Percentiles rank a stretch among this genome's conserved stretches.
phyloP scores from a whole-genome alignment of 208 protist genomes.

The Wallacemonas sp. region DNA sequence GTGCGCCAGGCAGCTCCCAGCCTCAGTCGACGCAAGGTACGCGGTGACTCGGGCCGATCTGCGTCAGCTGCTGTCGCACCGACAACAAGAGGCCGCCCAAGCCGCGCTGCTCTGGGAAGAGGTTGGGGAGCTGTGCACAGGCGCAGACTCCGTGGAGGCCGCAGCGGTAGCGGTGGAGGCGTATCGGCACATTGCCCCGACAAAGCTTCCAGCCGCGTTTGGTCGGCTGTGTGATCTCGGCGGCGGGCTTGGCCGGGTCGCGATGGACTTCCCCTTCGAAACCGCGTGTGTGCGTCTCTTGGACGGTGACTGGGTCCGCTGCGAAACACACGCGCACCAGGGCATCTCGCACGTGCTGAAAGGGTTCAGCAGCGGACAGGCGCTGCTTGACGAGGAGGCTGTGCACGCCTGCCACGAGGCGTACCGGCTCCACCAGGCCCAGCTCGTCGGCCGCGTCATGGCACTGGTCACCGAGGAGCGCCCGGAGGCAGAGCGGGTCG shows the following conservation, averaged over 20 bases:
- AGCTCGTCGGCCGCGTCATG: slow-evolving; percentile 4
- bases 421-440: slow-evolving; percentile 8
- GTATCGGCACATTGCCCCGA: background rate
- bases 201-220: background rate
- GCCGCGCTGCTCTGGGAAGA: slow-evolving; percentile 14
- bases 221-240: background rate
- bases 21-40: too few species aligned
- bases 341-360: background rate
- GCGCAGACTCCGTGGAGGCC: background rate
- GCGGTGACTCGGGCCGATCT: too few species aligned
- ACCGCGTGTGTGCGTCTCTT: background rate
- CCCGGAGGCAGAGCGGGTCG: background rate
- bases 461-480: background rate
- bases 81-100: background rate
- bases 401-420: slow-evolving; percentile 9
- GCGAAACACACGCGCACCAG: background rate
- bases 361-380: background rate
- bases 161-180: slow-evolving; percentile 2
- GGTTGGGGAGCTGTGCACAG: background rate
- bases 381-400: background rate
- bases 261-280: background rate
- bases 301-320: background rate
- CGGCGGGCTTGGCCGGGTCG: background rate
- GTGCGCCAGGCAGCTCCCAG: background rate
- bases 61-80: background rate